A percentile compares a stretch with the other conserved stretches of the same genome.
phyloP scores from a whole-genome alignment of 1,284 basidiomycete genomes.

The Ceratobasidium sp. region DNA sequence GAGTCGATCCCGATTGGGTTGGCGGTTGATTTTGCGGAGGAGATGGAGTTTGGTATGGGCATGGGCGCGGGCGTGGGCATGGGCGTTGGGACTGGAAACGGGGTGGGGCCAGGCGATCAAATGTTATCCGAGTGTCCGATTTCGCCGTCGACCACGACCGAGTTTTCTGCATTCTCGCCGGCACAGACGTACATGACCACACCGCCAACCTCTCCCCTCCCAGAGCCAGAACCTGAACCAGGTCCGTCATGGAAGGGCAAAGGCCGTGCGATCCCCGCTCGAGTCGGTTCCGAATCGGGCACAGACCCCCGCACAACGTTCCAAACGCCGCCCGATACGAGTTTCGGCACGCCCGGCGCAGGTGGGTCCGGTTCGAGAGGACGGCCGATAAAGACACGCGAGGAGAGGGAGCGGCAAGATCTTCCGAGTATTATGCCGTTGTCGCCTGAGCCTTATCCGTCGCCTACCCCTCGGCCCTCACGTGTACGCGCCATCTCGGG shows the following conservation, averaged over 20 bases:
- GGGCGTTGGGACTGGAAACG: too few relatives aligned
- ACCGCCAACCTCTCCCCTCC: slow-evolving; percentile 7
- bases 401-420: slow-evolving; percentile 3
- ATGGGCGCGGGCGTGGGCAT: too few relatives aligned
- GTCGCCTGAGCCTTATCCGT: too few relatives aligned
- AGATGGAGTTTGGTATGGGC: slow-evolving; percentile 28
- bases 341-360: slow-evolving; percentile 20
- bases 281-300: background rate
- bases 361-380: slow-evolving; percentile 7
- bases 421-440: slow-evolving; percentile 26
- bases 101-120: slow-evolving; percentile 8
- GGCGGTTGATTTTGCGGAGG: slow-evolving; percentile 33
- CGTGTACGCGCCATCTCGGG: background rate
- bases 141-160: background rate
- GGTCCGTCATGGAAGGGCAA: slow-evolving; percentile 14
- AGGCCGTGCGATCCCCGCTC: slow-evolving; percentile 25
- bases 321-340: slow-evolving; percentile 25
- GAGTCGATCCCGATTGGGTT: slow-evolving; percentile 33
- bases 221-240: background rate
- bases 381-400: background rate
- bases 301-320: background rate
- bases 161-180: background rate
- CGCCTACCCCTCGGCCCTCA: slow-evolving; percentile 2
- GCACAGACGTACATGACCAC: slow-evolving; percentile 18
- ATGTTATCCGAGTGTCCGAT: background rate